A percentile compares a stretch with the other conserved stretches of the same genome.
Evolutionary conservation across 2,329 filamentous ascomycete species (phyloP).

Genomic region (Fusarium sp.): DNA sequence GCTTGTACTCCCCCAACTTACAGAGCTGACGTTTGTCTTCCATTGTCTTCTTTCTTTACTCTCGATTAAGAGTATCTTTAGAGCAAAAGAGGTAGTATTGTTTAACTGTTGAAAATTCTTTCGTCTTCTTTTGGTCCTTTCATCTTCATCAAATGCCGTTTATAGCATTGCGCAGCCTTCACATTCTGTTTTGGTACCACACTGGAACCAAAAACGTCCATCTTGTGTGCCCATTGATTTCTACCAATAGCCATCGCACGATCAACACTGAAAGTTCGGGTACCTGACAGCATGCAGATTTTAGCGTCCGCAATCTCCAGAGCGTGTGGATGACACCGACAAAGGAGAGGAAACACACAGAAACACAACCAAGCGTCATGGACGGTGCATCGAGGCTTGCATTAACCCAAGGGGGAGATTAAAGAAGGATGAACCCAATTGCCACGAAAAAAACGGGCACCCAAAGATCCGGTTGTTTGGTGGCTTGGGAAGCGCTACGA

Average conservation of each 20-base stretch:
- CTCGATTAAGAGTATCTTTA: background rate
- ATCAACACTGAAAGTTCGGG: conserved; percentile 10
- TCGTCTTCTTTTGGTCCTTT: background rate
- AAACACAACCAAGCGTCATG: conserved; percentile 23
- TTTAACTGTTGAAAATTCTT: background rate
- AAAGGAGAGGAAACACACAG: background rate
- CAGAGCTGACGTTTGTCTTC: background rate
- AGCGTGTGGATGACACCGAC: background rate
- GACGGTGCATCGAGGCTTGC: background rate
- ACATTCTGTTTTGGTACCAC: background rate
- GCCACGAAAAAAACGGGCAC: conserved; percentile 31
- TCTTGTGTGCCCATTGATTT: background rate
- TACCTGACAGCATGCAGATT: conserved; percentile 33
- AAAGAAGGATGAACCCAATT: conserved; percentile 20
- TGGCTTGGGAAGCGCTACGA: conserved; percentile 8
- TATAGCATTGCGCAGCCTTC: background rate
- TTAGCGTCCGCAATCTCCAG: conserved; percentile 10
- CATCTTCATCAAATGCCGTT: background rate
- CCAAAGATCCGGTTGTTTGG: conserved; percentile 1
- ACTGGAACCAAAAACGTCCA: background rate
- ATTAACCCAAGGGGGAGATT: conserved; percentile 32
- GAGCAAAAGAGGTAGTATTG: background rate
- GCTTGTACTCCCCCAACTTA: background rate
- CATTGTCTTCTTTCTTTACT: background rate
- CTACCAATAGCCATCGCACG: background rate